Evolutionary conservation across 2,329 filamentous ascomycete genomes (phyloP).

Genomic region (Ophiostoma piceae): DNA sequence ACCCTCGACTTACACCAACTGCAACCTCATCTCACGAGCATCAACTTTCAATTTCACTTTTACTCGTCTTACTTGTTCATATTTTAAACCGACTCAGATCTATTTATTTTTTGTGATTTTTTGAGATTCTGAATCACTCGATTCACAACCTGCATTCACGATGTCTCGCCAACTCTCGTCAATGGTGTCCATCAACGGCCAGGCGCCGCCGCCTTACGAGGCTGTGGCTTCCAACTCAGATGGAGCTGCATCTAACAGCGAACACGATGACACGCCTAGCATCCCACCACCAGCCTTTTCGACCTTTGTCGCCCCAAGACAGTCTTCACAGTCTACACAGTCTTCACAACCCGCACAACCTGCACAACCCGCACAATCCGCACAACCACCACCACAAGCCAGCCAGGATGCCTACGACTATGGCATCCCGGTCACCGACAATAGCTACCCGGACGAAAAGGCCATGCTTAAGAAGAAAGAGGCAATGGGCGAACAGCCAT

Average conservation of each 20-base stretch:
- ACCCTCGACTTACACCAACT: background rate
- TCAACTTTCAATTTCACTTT: background rate
- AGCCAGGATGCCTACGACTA: background rate
- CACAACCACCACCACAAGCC: background rate
- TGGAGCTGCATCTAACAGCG: background rate
- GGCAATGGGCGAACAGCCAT: background rate
- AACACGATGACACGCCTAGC: background rate
- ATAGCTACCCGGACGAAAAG: background rate
- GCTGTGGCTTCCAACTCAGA: background rate
- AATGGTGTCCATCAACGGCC: background rate
- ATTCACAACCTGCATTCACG: background rate
- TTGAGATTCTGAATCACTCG: background rate
- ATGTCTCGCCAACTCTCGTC: constrained; percentile 5
- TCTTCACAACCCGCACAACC: background rate
- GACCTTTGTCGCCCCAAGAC: background rate
- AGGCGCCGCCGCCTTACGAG: background rate
- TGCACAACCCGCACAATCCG: background rate
- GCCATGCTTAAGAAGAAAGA: background rate
- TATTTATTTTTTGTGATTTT: background rate
- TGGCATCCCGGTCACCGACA: background rate
- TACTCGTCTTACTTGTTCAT: background rate
- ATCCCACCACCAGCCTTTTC: background rate
- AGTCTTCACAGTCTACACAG: background rate
- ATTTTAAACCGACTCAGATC: background rate
- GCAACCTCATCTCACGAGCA: background rate